A percentile compares a stretch with the other conserved stretches of the same genome.
These are phyloP conservation scores for Polytolypa hystricis DNA, from an alignment of 2,329 filamentous ascomycete species.

Conservation along the genomic window DNA sequence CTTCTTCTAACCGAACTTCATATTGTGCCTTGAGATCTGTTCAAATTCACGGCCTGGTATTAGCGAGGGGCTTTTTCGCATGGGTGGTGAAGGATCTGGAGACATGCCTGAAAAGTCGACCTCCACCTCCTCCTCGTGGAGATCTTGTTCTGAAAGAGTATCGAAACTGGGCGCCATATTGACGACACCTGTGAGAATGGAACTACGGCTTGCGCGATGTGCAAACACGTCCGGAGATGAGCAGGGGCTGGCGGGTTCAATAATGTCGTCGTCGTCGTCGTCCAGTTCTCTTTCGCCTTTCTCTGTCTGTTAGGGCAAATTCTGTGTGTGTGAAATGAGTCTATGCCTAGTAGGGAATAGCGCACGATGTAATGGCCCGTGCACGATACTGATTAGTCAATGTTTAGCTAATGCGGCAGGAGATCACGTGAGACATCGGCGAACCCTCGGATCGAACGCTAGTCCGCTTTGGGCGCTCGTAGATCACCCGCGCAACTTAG, in stretches of 20 bases:
- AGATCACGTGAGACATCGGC: not conserved
- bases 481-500: no score
- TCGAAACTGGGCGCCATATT: constrained; percentile 93
- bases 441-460: no score
- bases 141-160: constrained; percentile 80
- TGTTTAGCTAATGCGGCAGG: not conserved
- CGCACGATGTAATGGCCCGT: no score
- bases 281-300: constrained; percentile 2
- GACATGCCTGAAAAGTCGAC: constrained; percentile 68
- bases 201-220: not conserved
- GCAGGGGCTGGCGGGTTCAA: not conserved
- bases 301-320: constrained; percentile 12
- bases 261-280: constrained; percentile 2
- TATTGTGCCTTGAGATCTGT: constrained; percentile 82
- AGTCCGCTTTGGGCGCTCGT: no score
- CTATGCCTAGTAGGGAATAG: constrained; percentile 2
- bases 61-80: constrained; percentile 17
- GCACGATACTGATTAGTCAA: not conserved
- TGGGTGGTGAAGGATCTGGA: no score
- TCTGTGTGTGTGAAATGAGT: constrained; percentile 10
- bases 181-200: constrained; percentile 23
- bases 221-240: not conserved
- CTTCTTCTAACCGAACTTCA: constrained; percentile 90
- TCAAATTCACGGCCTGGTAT: constrained; percentile 14
- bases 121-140: constrained; percentile 83